Evolutionary conservation across 495 filamentous ascomycete species (phyloP), one percentile per base, ranked within the genome.

Genomic region (Aspergillus sclerotioniger): DNA sequence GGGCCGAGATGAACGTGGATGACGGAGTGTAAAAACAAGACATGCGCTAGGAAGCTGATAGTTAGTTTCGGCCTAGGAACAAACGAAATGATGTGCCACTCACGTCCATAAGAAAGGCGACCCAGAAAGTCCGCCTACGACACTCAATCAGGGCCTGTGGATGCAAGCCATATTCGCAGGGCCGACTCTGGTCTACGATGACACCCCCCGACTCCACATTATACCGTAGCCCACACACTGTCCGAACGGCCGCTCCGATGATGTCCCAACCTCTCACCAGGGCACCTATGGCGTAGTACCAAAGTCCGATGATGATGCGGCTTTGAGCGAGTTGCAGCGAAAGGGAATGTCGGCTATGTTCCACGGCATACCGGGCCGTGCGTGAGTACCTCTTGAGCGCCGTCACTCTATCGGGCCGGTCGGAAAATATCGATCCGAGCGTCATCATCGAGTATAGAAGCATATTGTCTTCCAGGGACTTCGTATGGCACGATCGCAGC

Each of bases 41-140:
- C 28, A 86, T 75, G 29, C 85, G 80, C 75, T 84, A 59, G 17
- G 16, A n/a, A 28, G 21, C 7, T 28, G 13, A 33, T 25, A 13
- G 51, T 45, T 46, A 46, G 39, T 25, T 25, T 5, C 2, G 2
- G 25, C 25, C 5, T 25, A 31, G 3, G 12, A 44, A 20, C n/a
- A 12, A 45, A 29, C 29, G 8, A 39, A 39, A 25, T 13, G 28
- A 29, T 35, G 28, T 20, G 10, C 29, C 62, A 71, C 79, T 76
- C 64, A 82, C 80, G 62, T 89, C 86, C 62, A 85, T 72, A 52
- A 87, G 55, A 58, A 83, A 89, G 31, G 79, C 76, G 13, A 82
- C 80, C 87, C 86, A 90, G 64, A 88, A 88, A 0, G 84, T 88
- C 49, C 86, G 73, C 33, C 86, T 77, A 43, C 84, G 78, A 64